Conservation (phyloP, 2,329 filamentous ascomycete species). For the Scortechinia acanthostroma region DNA sequence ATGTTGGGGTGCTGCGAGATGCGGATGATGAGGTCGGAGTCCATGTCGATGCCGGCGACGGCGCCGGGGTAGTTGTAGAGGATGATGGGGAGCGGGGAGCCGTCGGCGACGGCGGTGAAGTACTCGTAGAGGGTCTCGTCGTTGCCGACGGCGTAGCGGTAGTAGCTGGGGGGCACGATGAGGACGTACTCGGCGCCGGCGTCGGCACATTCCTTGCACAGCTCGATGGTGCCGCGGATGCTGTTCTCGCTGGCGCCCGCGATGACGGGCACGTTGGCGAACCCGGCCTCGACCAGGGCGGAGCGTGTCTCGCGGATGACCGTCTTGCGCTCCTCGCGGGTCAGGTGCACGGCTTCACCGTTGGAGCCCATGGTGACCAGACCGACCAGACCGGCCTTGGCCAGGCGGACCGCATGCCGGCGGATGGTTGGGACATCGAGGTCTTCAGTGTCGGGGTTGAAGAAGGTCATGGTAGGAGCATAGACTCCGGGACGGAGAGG, state of each 20-base stretch:
- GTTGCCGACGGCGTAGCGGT: conserved; percentile 64
- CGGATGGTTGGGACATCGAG: conserved; percentile 75
- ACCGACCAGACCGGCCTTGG: conserved; percentile 70
- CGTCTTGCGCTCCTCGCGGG: conserved; percentile 66
- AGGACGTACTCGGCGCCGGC: conserved; percentile 76
- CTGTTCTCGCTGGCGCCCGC: conserved; percentile 76
- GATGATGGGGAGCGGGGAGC: conserved; percentile 69
- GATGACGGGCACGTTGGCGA: conserved; percentile 70
- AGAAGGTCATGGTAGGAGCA: conserved; percentile 85
- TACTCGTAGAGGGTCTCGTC: conserved; percentile 69
- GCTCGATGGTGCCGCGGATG: conserved; percentile 72
- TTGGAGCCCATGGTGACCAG: conserved; percentile 86
- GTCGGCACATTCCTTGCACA: conserved; percentile 57
- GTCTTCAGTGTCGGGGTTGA: conserved; percentile 76
- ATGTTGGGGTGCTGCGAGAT: conserved; percentile 78
- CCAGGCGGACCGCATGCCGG: conserved; percentile 73
- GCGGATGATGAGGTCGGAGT: conserved; percentile 77
- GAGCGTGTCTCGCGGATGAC: conserved; percentile 74
- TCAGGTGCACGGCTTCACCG: conserved; percentile 81
- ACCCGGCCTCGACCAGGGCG: conserved; percentile 75
- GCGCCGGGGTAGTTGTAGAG: conserved; percentile 89
- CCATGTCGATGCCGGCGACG: conserved; percentile 80
- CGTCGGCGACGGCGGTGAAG: conserved; percentile 70
- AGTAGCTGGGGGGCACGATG: conserved; percentile 77
- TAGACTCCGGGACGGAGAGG: conserved; percentile 77